Evolutionary conservation across 805 yeast species (phyloP).

Genomic region (Yarrowia deformans): DNA sequence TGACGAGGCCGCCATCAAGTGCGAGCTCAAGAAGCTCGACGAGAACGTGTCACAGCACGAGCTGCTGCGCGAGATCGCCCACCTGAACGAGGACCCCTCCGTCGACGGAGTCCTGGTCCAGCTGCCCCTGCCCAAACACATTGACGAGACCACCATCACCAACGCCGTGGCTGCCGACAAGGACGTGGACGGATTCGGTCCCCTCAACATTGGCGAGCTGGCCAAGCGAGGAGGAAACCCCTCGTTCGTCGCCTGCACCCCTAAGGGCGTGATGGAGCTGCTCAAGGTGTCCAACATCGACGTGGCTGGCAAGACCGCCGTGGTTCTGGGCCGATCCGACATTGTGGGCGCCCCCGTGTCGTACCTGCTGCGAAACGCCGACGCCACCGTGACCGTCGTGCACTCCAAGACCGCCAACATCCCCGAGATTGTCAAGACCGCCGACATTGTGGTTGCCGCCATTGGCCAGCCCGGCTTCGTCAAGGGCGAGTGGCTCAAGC

Average conservation of each 20-base stretch:
- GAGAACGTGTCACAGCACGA: constrained; percentile 68
- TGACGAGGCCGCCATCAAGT: constrained; percentile 75
- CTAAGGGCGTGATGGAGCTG: constrained; percentile 87
- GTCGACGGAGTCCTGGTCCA: constrained; percentile 91
- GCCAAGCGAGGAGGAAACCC: constrained; percentile 88
- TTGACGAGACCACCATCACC: constrained; percentile 81
- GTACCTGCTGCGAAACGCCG: constrained; percentile 75
- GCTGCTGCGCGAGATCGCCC: constrained; percentile 61
- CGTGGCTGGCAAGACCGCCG: constrained; percentile 79
- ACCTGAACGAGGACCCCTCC: constrained; percentile 71
- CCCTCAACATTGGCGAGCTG: constrained; percentile 87
- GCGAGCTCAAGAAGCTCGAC: constrained; percentile 68
- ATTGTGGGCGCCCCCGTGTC: constrained; percentile 96
- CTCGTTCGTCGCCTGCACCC: constrained; percentile 90
- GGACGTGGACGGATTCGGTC: constrained; percentile 96
- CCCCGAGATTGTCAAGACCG: constrained; percentile 64
- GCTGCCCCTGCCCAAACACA: constrained; percentile 83
- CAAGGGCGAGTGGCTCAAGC: constrained; percentile 85
- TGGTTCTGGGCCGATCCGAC: constrained; percentile 95
- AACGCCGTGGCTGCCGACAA: constrained; percentile 79
- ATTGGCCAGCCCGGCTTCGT: constrained; percentile 86
- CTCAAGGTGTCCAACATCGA: constrained; percentile 70
- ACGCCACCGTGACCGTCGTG: constrained; percentile 84
- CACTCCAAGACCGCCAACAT: constrained; percentile 78
- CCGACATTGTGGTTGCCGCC: constrained; percentile 94